Evolutionary conservation across 768 basidiomycete species (phyloP).

Genomic region (Panaeolus papilionaceus): DNA sequence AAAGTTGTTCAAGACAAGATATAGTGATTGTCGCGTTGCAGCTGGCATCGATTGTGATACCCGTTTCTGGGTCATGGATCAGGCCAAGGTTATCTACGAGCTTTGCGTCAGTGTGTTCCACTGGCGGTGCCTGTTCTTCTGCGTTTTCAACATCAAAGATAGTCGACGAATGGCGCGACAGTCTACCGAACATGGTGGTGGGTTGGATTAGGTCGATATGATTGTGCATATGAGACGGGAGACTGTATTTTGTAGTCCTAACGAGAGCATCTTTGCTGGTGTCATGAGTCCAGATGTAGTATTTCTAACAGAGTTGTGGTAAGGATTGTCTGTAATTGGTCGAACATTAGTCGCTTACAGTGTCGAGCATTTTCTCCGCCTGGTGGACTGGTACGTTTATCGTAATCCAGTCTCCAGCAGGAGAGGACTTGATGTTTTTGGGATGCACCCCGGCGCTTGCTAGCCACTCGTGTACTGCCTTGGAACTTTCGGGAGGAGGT

Average conservation of each 20-base stretch:
- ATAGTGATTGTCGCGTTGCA: slow-evolving; percentile 58
- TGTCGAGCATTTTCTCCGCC: slow-evolving; percentile 73
- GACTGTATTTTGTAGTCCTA: slow-evolving; percentile 68
- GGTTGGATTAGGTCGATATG: slow-evolving; percentile 75
- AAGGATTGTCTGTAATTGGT: background rate
- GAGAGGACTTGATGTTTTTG: slow-evolving; percentile 53
- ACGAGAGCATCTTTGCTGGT: slow-evolving; percentile 56
- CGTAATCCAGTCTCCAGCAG: slow-evolving; percentile 72
- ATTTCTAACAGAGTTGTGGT: slow-evolving; percentile 45
- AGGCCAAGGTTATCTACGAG: slow-evolving; percentile 20
- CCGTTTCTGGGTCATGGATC: slow-evolving; percentile 30
- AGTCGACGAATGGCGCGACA: slow-evolving; percentile 50
- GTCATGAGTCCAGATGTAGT: slow-evolving; percentile 57
- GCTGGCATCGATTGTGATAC: slow-evolving; percentile 51
- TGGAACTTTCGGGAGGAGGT: slow-evolving; percentile 61
- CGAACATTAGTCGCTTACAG: slow-evolving; percentile 33
- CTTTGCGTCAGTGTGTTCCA: slow-evolving; percentile 31
- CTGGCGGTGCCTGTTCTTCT: slow-evolving; percentile 16
- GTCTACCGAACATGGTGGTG: slow-evolving; percentile 69
- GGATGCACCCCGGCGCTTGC: slow-evolving; percentile 56
- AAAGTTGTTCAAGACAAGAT: slow-evolving; percentile 58
- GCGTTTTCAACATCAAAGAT: slow-evolving; percentile 35
- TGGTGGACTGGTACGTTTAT: slow-evolving; percentile 60
- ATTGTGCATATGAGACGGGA: slow-evolving; percentile 60
- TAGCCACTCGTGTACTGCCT: slow-evolving; percentile 67